Evolutionary conservation across 2,329 filamentous ascomycete species (phyloP).

Genomic region (Metarhizium robertsii): DNA sequence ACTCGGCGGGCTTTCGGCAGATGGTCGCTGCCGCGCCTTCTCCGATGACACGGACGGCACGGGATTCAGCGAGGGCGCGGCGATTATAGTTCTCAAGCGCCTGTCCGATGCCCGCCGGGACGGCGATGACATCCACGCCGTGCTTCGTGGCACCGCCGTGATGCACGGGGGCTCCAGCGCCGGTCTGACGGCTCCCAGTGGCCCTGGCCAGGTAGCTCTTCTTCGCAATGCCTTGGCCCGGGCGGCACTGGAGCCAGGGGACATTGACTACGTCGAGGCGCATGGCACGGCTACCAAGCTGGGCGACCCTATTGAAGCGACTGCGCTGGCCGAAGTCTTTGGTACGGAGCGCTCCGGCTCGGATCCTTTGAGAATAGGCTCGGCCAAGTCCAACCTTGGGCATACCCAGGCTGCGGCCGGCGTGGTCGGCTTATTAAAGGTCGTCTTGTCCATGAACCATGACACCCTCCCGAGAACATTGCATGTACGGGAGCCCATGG

Average conservation of each 20-base stretch:
- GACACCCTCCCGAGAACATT: slow-evolving; percentile 28
- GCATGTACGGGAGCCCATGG: slow-evolving; percentile 7
- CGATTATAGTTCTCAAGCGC: slow-evolving; percentile 30
- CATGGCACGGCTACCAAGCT: not conserved
- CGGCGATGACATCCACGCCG: slow-evolving; percentile 25
- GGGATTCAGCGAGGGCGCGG: slow-evolving; percentile 12
- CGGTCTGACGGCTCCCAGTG: slow-evolving; percentile 31
- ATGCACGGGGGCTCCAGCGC: slow-evolving; percentile 31
- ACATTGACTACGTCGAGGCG: not conserved
- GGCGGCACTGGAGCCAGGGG: no score
- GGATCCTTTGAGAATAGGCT: slow-evolving; percentile 32
- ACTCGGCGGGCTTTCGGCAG: slow-evolving; percentile 9
- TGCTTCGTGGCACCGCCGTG: slow-evolving; percentile 22
- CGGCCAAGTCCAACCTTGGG: slow-evolving; percentile 55
- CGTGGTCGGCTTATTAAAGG: slow-evolving; percentile 48
- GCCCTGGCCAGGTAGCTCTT: not conserved
- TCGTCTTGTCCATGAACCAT: slow-evolving; percentile 20
- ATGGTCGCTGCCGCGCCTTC: slow-evolving; percentile 26
- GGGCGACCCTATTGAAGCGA: not conserved
- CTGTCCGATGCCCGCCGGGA: slow-evolving; percentile 31
- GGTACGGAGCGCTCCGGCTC: not conserved
- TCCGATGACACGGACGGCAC: slow-evolving; percentile 10
- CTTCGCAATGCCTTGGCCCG: no score
- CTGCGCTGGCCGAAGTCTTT: not conserved
- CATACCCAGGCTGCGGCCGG: slow-evolving; percentile 55